Evolutionary conservation across 768 basidiomycete genomes (phyloP), one percentile per base, ranked within the genome.

Genomic region (Calocera cornea): DNA sequence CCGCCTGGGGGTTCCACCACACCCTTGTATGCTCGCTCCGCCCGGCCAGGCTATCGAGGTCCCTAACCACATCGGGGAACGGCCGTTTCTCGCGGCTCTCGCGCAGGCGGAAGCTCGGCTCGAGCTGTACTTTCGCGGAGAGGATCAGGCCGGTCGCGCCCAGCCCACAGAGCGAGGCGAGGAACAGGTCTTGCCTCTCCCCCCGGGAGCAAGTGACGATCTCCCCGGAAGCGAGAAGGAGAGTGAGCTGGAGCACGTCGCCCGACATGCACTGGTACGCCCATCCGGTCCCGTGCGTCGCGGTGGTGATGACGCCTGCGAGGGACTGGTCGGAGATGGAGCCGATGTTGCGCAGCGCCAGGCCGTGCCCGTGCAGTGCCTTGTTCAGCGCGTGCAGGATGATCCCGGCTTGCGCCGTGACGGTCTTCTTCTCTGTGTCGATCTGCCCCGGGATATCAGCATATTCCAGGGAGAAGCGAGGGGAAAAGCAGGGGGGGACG

Each of bases 291-390:
- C 95, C 97, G 80, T 99, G 97, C 0, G 95, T 95, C 8, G 92
- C 92, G 69, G 97, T 99, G 16, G 92, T 87, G 73, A 98, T 82
- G 72, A 94, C 85, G 49, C 97, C 97, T 31, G 85, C 95, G 70
- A 99, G 82, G 1, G 93, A 92, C 76, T 97, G 95, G 75, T 97
- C 94, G 38, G 93, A 95, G 73, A 99, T 97, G 33, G 93, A 95
- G 38, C 97, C 97, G 69, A 97, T 82, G 77, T 90, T 95, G 73
- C 83, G 86, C 84, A 99, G 87, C 41, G 94, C 95, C 34, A 97
- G 84, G 36, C 82, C 81, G 72, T 87, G 79, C 14, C 78, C 75
- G 63, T 81, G 84, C 66, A 98, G 87, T 17, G 81, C 80, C 27
- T 76, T 78, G 70, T 95, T 92, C 2, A 97, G 82, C 64, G 83